Conservation (phyloP, 2,329 filamentous ascomycete species). For the Chlorencoelia australis region DNA sequence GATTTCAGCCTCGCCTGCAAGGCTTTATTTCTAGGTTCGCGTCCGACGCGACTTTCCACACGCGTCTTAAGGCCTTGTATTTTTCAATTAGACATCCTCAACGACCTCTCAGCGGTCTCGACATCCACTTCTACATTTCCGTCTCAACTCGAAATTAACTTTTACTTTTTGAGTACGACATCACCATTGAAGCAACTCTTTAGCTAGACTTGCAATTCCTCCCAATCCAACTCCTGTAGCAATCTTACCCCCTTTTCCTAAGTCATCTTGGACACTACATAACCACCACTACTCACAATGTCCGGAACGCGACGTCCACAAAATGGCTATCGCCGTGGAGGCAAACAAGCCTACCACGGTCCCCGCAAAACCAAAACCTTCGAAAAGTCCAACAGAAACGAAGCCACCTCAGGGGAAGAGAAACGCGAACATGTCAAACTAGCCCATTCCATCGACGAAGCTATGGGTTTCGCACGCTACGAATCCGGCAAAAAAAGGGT, state of each 20-base stretch:
- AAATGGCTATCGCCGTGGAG: slow-evolving; percentile 57
- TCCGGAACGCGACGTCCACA: slow-evolving; percentile 55
- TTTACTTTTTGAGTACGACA: too few species aligned
- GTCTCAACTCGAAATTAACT: too few species aligned
- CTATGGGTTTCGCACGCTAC: slow-evolving; percentile 86
- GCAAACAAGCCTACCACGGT: slow-evolving; percentile 62
- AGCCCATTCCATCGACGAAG: slow-evolving; percentile 84
- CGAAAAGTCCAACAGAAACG: slow-evolving; percentile 63
- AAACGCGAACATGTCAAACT: slow-evolving; percentile 78
- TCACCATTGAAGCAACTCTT: slow-evolving; percentile 23
- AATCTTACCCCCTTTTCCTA: neutral
- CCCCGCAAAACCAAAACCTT: slow-evolving; percentile 63
- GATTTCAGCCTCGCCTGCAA: neutral
- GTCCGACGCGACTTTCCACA: too few species aligned
- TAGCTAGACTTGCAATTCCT: slow-evolving; percentile 18
- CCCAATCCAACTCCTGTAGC: slow-evolving; percentile 4
- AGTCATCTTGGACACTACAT: slow-evolving; percentile 3
- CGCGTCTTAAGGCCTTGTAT: too few species aligned
- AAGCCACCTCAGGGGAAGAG: slow-evolving; percentile 86
- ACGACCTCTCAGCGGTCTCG: too few species aligned
- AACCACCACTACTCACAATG: slow-evolving; percentile 6
- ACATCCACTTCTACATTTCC: too few species aligned
- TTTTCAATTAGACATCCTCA: too few species aligned
- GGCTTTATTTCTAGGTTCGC: too few species aligned
- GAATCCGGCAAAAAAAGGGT: slow-evolving; percentile 74